Evolutionary conservation across 169 alveolate species (phyloP).

Genomic region (Plasmodium vivax): DNA sequence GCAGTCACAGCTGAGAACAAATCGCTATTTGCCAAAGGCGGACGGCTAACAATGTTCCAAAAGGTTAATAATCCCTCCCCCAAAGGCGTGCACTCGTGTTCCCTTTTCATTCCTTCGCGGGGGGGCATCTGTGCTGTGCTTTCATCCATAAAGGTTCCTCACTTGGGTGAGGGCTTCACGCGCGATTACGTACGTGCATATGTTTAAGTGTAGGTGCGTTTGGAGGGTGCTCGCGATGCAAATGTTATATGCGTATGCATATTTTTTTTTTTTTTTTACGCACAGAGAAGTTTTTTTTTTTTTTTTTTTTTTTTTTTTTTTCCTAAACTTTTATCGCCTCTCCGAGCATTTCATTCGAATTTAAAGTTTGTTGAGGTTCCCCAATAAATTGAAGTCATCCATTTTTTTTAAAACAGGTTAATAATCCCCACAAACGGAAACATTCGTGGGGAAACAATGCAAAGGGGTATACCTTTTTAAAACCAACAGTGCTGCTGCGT

Average conservation of each 20-base stretch:
- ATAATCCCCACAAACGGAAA: background rate
- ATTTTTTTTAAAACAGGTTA: background rate
- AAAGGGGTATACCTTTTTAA: background rate
- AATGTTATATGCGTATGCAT: background rate
- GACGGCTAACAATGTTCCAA: background rate
- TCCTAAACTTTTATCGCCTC: background rate
- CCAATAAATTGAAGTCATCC: background rate
- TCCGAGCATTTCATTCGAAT: background rate
- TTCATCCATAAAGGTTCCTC: background rate
- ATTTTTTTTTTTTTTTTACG: background rate
- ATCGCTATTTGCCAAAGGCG: background rate
- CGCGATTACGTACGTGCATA: background rate
- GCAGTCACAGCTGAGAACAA: background rate
- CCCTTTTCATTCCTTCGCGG: background rate
- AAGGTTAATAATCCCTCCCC: background rate
- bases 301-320: background rate
- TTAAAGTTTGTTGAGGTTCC: background rate
- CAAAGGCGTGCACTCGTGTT: background rate
- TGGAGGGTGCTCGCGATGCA: background rate
- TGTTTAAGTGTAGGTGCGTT: background rate
- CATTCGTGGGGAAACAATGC: background rate
- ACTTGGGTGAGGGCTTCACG: background rate
- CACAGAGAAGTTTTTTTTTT: background rate
- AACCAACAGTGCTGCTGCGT: background rate
- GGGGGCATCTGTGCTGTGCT: background rate